Conservation (phyloP, 202 grass and related monocot genomes). For the Alloteropsis angusta region DNA sequence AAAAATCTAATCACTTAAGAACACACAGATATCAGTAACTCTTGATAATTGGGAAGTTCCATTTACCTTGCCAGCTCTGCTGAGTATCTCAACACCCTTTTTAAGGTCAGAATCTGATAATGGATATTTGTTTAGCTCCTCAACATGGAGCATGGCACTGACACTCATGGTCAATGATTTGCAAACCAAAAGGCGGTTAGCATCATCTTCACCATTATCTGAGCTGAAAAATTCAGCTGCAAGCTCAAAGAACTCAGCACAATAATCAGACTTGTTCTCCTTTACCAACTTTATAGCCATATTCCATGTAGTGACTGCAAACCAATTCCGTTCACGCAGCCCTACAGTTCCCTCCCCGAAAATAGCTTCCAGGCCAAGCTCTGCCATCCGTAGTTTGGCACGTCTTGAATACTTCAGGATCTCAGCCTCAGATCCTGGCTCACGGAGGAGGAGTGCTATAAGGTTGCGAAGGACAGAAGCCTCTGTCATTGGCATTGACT, state of each 20-base stretch:
- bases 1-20: constrained; percentile 19
- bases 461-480: constrained; percentile 67
- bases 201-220: constrained; percentile 31
- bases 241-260: constrained; percentile 72
- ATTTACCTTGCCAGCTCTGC: constrained; percentile 84
- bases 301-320: constrained; percentile 64
- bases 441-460: constrained; percentile 52
- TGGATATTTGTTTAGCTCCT: constrained; percentile 48
- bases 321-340: constrained; percentile 66
- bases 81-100: constrained; percentile 72
- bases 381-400: constrained; percentile 52
- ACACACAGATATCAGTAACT: constrained; percentile 18
- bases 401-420: constrained; percentile 69
- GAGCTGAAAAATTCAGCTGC: constrained; percentile 53
- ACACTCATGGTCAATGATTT: constrained; percentile 71
- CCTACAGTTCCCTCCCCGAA: constrained; percentile 62
- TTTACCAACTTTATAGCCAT: constrained; percentile 49
- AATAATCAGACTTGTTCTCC: constrained; percentile 47
- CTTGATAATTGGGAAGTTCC: constrained; percentile 20
- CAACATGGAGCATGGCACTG: constrained; percentile 43
- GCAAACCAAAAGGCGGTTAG: constrained; percentile 45
- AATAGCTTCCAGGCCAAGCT: constrained; percentile 56
- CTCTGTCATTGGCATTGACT: constrained; percentile 67
- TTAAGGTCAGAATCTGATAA: constrained; percentile 66
- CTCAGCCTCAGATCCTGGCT: constrained; percentile 54